Conservation (phyloP, 106 monocot genomes). For the Phalaenopsis equestris region DNA sequence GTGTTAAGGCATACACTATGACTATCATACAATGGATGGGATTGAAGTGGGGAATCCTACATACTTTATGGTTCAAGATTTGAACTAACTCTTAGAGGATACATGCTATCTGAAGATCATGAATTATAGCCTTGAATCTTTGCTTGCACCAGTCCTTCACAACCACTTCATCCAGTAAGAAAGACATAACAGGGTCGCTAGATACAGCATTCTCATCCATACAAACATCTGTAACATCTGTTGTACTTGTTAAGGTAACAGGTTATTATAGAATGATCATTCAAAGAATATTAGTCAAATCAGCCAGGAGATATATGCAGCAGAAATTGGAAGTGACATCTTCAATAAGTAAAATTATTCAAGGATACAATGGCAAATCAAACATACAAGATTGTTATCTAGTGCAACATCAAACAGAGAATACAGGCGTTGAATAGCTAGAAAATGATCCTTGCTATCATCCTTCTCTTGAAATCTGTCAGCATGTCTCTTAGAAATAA, state of each 20-base stretch:
- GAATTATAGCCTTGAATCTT: slow-evolving; percentile 35
- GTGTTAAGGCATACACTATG: slow-evolving; percentile 24
- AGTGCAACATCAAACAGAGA: slow-evolving; percentile 87
- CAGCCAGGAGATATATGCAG: background rate
- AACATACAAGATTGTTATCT: slow-evolving; percentile 77
- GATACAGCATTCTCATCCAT: slow-evolving; percentile 96
- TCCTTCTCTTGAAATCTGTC: slow-evolving; percentile 68
- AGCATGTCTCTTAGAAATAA: slow-evolving; percentile 55
- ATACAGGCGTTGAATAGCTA: slow-evolving; percentile 64
- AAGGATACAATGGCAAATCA: slow-evolving; percentile 98
- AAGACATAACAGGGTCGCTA: slow-evolving; percentile 87
- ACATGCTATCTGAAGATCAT: slow-evolving; percentile 58
- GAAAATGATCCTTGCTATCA: slow-evolving; percentile 28
- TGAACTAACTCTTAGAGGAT: slow-evolving; percentile 30
- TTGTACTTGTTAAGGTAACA: slow-evolving; percentile 47
- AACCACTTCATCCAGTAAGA: slow-evolving; percentile 98
- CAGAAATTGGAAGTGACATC: background rate
- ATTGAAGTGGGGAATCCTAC: background rate
- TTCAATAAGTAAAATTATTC: background rate
- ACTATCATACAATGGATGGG: background rate
- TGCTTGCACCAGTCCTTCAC: slow-evolving; percentile 93
- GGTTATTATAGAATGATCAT: background rate
- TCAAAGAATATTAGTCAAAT: background rate
- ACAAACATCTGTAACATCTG: slow-evolving; percentile 94
- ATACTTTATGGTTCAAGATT: background rate